phyloP scores from a whole-genome alignment of 2,329 filamentous ascomycete species.

The Scytalidium sp. region DNA sequence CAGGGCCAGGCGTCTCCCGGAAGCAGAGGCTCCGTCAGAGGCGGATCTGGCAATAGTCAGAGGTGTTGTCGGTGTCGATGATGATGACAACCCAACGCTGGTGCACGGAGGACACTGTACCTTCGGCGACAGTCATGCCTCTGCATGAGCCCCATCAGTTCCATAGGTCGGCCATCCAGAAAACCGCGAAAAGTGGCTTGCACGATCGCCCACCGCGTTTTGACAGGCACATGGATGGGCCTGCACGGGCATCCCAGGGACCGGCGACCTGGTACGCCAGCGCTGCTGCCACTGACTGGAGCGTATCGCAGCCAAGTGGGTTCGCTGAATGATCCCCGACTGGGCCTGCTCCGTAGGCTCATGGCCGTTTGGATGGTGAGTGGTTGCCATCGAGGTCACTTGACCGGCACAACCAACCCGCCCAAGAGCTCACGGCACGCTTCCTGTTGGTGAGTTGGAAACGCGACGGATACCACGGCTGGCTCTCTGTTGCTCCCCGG shows the following conservation, averaged over 20 bases:
- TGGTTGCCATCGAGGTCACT: neutral
- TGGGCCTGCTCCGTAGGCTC: too few species aligned
- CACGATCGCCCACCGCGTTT: neutral
- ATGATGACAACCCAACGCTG: neutral
- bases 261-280: neutral
- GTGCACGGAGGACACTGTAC: neutral
- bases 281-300: too few species aligned
- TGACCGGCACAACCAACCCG: neutral
- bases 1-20: neutral
- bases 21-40: neutral
- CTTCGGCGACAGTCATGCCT: too few species aligned
- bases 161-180: too few species aligned
- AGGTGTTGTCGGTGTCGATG: too few species aligned
- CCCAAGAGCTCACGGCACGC: neutral
- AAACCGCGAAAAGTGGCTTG: too few species aligned
- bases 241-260: neutral
- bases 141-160: too few species aligned
- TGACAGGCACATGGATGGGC: neutral
- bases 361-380: too few species aligned
- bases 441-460: neutral
- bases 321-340: too few species aligned
- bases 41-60: too few species aligned
- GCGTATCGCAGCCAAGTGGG: too few species aligned
- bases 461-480: neutral
- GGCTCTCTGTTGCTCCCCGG: too few species aligned